Evolutionary conservation across 495 filamentous ascomycete genomes (phyloP).

Genomic region (Penicillium dipodomyicola): DNA sequence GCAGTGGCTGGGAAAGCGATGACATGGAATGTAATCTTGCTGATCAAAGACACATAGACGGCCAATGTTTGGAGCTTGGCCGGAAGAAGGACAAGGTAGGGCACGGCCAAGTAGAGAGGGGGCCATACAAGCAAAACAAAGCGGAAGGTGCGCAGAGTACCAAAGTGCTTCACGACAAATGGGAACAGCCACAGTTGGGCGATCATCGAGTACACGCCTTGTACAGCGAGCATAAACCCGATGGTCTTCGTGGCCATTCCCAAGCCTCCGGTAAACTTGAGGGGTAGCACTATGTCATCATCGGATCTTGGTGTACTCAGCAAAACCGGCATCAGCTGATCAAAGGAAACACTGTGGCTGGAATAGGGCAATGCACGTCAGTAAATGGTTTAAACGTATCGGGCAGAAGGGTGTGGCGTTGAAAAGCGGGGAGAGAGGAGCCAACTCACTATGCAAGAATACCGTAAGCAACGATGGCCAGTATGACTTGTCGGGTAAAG

Average conservation of each 20-base stretch:
- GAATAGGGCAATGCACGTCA: slow-evolving; percentile 34
- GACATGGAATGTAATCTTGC: slow-evolving; percentile 84
- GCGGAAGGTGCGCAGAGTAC: slow-evolving; percentile 75
- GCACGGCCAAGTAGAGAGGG: slow-evolving; percentile 80
- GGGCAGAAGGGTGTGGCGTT: slow-evolving; percentile 2
- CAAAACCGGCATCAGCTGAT: slow-evolving; percentile 89
- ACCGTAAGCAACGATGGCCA: slow-evolving; percentile 84
- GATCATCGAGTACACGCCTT: slow-evolving; percentile 86
- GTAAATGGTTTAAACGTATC: slow-evolving; percentile 13
- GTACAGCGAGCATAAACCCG: slow-evolving; percentile 80
- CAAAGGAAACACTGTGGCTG: slow-evolving; percentile 89
- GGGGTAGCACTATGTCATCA: slow-evolving; percentile 60
- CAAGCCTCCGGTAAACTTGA: slow-evolving; percentile 87
- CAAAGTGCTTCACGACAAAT: slow-evolving; percentile 65
- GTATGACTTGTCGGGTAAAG: slow-evolving; percentile 78
- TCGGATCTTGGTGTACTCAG: slow-evolving; percentile 69
- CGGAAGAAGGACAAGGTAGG: slow-evolving; percentile 86
- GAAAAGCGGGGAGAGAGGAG: slow-evolving; percentile 1
- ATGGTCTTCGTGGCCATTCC: slow-evolving; percentile 77
- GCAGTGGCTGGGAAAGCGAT: slow-evolving; percentile 83
- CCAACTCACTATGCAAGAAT: slow-evolving; percentile 89
- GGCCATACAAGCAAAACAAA: slow-evolving; percentile 78
- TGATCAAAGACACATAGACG: slow-evolving; percentile 70
- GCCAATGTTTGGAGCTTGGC: slow-evolving; percentile 64
- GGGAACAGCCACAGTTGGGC: slow-evolving; percentile 83